Evolutionary conservation across 108 stramenopile genomes (phyloP).

Genomic region (Schizochytrium sp.): DNA sequence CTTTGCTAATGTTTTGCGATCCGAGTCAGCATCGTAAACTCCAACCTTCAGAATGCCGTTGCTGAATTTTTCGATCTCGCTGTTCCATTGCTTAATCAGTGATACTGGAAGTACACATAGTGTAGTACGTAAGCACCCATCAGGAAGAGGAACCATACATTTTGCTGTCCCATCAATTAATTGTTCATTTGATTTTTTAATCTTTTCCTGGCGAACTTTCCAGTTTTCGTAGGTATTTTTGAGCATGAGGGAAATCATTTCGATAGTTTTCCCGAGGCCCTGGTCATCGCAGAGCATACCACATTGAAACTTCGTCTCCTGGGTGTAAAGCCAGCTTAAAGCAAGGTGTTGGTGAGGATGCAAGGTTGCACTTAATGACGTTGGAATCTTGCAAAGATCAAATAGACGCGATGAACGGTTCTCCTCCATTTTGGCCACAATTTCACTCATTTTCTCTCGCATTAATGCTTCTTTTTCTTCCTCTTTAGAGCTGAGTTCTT

Average conservation of each 20-base stretch:
- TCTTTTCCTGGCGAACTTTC: constrained; percentile 64
- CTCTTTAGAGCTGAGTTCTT: constrained; percentile 61
- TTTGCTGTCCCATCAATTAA: background rate
- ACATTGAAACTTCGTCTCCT: constrained; percentile 70
- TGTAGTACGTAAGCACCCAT: constrained; percentile 49
- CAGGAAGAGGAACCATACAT: background rate
- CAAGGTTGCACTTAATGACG: background rate
- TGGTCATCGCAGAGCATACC: constrained; percentile 77
- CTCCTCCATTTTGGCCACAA: constrained; percentile 21
- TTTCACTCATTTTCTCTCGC: constrained; percentile 38
- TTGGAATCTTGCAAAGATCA: constrained; percentile 37
- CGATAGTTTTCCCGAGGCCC: constrained; percentile 70
- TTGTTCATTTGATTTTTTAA: constrained; percentile 30
- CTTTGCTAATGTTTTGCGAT: constrained; percentile 57
- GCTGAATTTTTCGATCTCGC: constrained; percentile 74
- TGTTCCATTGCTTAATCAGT: constrained; percentile 74
- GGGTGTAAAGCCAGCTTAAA: constrained; percentile 69
- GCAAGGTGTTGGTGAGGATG: constrained; percentile 57
- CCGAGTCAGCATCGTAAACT: constrained; percentile 68
- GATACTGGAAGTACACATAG: constrained; percentile 74
- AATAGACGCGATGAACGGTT: background rate
- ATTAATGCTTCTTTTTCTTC: constrained; percentile 37
- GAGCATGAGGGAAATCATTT: constrained; percentile 71
- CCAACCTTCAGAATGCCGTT: constrained; percentile 20
- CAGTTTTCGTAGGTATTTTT: constrained; percentile 67